A percentile compares a stretch with the other conserved stretches of the same genome.
Conservation (phyloP, 352 stramenopile species). For the Hyaloperonospora arabidopsidis region DNA sequence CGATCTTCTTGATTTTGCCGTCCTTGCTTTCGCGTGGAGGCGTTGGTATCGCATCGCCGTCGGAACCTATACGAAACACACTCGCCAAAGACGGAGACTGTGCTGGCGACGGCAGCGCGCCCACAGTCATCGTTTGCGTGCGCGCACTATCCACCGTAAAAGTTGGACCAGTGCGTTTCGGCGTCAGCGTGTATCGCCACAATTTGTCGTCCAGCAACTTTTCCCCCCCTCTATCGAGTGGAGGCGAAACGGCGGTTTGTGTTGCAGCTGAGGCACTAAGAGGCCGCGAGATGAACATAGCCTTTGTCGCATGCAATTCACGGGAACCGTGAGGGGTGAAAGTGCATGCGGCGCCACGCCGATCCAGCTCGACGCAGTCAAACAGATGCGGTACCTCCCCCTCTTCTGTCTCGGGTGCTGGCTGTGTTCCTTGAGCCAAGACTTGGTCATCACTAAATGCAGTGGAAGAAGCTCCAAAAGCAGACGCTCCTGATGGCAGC, state of each 20-base stretch:
- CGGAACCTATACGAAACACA: conserved; percentile 15
- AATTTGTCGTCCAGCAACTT: conserved; percentile 20
- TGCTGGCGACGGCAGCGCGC: conserved; percentile 25
- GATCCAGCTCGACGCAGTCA: conserved; percentile 48
- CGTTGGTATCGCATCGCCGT: conserved; percentile 21
- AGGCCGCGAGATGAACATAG: conserved; percentile 57
- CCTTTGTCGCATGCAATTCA: conserved; percentile 59
- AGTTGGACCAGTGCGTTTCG: conserved; percentile 22
- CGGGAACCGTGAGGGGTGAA: conserved; percentile 43
- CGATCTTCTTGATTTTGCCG: conserved; percentile 76
- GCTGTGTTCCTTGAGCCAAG: not conserved
- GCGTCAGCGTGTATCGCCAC: conserved; percentile 33
- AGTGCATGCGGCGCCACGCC: conserved; percentile 21
- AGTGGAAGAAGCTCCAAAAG: not conserved
- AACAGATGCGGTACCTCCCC: conserved; percentile 42
- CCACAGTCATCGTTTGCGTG: conserved; percentile 29
- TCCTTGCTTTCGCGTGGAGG: conserved; percentile 30
- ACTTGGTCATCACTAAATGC: conserved; percentile 8
- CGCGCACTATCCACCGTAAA: conserved; percentile 31
- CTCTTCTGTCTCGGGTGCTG: conserved; percentile 14
- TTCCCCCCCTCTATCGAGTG: conserved; percentile 15
- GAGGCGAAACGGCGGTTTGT: conserved; percentile 7
- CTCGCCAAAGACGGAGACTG: conserved; percentile 24
- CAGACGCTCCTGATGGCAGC: conserved; percentile 3
- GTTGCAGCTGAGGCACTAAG: conserved; percentile 22